Conservation (phyloP, 768 basidiomycete genomes). For the Favolaschia claudopus region DNA sequence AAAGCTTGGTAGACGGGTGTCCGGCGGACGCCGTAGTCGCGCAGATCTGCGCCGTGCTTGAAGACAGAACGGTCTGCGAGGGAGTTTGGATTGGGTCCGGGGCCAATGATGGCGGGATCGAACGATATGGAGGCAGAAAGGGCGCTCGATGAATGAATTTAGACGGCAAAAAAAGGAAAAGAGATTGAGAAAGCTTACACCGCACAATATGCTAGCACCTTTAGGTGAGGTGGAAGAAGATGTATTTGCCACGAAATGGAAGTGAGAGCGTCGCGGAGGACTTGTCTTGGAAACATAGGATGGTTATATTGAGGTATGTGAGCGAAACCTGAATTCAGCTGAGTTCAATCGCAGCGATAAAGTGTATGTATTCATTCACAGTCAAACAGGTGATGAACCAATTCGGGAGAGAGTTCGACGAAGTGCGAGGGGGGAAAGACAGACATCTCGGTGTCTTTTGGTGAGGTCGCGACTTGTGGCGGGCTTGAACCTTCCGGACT, state of each 20-base stretch:
- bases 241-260: constrained; percentile 1
- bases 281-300: no score
- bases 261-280: no score
- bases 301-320: not conserved
- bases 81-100: constrained; percentile 2
- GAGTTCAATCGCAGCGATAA: not conserved
- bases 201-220: constrained; percentile 5
- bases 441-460: no score
- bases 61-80: constrained; percentile 13
- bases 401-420: constrained; percentile 5
- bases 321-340: not conserved
- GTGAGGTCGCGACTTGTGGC: no score
- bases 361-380: not conserved
- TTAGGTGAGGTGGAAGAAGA: not conserved
- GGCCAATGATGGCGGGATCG: constrained; percentile 2
- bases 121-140: constrained; percentile 3
- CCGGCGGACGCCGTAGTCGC: constrained; percentile 2
- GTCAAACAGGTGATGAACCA: constrained; percentile 9
- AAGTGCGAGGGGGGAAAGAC: no score
- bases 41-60: not conserved
- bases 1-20: not conserved
- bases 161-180: no score
- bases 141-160: no score
- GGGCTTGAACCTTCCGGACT: no score
- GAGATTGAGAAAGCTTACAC: no score